Evolutionary conservation across 1,139 yeast species (phyloP), one percentile per base, ranked within the genome.

Genomic region (Blastobotrys ciferrii): DNA sequence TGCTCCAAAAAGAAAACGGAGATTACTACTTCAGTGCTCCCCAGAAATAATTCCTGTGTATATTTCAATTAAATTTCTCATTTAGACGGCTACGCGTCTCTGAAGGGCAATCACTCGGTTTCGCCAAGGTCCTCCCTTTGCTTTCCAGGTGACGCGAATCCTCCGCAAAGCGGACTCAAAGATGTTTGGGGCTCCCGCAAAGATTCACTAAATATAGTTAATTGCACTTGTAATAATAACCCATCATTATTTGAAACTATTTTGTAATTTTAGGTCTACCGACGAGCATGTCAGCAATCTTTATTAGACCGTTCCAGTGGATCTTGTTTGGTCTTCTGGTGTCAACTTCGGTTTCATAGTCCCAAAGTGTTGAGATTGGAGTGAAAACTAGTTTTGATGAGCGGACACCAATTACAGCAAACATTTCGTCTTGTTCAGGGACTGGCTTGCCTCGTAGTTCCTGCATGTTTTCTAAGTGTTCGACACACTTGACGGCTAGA

Each of bases 251-350:
- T 23, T 23, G n/a, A 12, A 38, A 13, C 12, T 14, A 9, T 19
- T 33, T 11, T 28, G 37, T 54, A 17, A 52, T 50, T 25, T 52
- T 54, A 3, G 70, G 68, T 30, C 96, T 79, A 45, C 96, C 96
- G 41, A 85, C 95, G 66, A 91, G 75, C 66, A 82, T 83, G 70
- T 89, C 96, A 51, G 95, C 87, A 62, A 86, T 78, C 46, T 81
- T 83, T 64, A 95, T 78, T 50, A 84, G 72, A 41, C 73, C 74
- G 48, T 76, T 73, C 98, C 98, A 92, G 68, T 86, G 88, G 43
- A 89, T 84, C 55, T 76, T 74, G 74, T 87, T 89, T 56, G 98
- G 96, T 80, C 92, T 84, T 74, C 98, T 84, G 66, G 73, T 80
- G 23, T 71, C 74, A 46, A 85, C 69, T 58, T 86, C 88, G 15